A percentile compares a stretch with the other conserved stretches of the same genome.
Conservation (phyloP, 495 filamentous ascomycete species). For the Annulohypoxylon stygium region DNA sequence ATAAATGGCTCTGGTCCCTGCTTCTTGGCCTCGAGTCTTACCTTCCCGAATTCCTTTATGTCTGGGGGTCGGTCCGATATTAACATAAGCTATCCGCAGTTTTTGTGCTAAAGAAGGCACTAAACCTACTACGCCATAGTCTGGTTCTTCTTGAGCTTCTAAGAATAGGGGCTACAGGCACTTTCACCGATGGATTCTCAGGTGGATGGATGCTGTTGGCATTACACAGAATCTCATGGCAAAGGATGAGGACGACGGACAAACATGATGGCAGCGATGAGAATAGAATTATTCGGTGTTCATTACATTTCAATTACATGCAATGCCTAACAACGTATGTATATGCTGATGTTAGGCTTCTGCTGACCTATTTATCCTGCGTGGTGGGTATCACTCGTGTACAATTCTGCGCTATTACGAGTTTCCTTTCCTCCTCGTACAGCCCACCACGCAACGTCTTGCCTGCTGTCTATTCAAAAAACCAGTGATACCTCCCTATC, state of each 20-base stretch:
- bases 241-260: background rate
- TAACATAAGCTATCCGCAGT: background rate
- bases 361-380: slow-evolving; percentile 22
- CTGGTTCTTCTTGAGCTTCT: background rate
- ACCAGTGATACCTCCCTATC: slow-evolving; percentile 14
- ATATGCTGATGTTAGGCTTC: slow-evolving; percentile 19
- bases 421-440: background rate
- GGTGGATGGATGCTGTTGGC: background rate
- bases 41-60: slow-evolving; percentile 30
- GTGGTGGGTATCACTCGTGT: slow-evolving; percentile 41
- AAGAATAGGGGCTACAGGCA: background rate
- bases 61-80: slow-evolving; percentile 44
- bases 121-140: background rate
- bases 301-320: slow-evolving; percentile 43
- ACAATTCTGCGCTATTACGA: slow-evolving; percentile 11
- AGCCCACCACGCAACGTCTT: background rate
- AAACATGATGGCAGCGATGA: slow-evolving; percentile 25
- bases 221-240: background rate
- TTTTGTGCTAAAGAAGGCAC: background rate
- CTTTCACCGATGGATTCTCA: background rate
- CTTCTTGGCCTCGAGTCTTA: slow-evolving; percentile 22
- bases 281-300: slow-evolving; percentile 44
- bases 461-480: slow-evolving; percentile 18
- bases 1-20: slow-evolving; percentile 45
- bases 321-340: slow-evolving; percentile 34